Percentiles rank a stretch among this genome's conserved stretches.
These are phyloP conservation scores for Pseudogymnoascus sp. DNA, from an alignment of 2,329 filamentous ascomycete genomes.

Conservation along the genomic window DNA sequence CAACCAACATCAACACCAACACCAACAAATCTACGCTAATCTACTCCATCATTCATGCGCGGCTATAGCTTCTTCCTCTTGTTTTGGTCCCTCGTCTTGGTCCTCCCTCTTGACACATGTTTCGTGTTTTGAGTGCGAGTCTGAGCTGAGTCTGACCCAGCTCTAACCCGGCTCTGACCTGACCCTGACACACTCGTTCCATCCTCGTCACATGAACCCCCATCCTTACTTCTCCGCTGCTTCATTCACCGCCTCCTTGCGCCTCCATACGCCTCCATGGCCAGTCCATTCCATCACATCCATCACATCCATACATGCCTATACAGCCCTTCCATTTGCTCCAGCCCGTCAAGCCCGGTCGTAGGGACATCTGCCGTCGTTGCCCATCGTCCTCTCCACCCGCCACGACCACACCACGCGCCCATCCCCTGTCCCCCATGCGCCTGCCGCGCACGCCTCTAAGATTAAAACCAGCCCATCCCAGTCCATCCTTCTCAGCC, in stretches of 20 bases:
- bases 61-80: not conserved
- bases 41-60: not conserved
- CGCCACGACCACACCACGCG: not conserved
- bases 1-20: not conserved
- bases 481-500: not conserved
- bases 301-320: too few species aligned
- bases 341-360: not conserved
- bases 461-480: not conserved
- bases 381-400: not conserved
- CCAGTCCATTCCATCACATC: not conserved
- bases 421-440: not conserved
- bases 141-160: not conserved
- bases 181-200: not conserved
- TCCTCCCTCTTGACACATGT: not conserved
- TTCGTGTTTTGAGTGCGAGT: not conserved
- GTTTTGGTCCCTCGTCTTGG: too few species aligned
- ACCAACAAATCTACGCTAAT: not conserved
- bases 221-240: not conserved
- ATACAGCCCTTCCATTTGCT: not conserved
- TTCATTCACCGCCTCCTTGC: not conserved
- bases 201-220: not conserved
- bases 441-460: not conserved
- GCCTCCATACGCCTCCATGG: not conserved
- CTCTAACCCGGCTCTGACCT: not conserved
- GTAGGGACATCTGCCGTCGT: not conserved